phyloP scores from a whole-genome alignment of 2,329 filamentous ascomycete genomes.

The Tolypocladium cylindrosporum region DNA sequence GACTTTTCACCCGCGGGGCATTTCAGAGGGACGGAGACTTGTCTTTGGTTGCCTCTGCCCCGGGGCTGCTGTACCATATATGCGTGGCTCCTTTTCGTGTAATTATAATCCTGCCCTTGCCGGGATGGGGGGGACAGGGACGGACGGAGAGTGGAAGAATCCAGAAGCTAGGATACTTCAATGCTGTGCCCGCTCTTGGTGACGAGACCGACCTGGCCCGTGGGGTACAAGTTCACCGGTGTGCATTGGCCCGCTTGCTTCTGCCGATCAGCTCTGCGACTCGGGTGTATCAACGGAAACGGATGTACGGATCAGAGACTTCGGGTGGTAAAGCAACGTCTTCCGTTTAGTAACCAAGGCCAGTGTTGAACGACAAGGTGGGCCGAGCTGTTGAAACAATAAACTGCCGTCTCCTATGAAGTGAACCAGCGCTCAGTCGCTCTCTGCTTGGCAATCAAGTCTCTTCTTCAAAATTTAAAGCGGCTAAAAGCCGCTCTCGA shows the following conservation, averaged over 20 bases:
- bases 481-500: background rate
- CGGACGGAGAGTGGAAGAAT: background rate
- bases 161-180: background rate
- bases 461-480: background rate
- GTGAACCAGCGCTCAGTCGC: background rate
- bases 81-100: background rate
- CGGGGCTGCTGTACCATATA: background rate
- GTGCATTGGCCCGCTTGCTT: background rate
- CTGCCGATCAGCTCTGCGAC: background rate
- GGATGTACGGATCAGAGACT: background rate
- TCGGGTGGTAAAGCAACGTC: background rate
- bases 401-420: background rate
- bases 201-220: background rate
- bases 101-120: background rate
- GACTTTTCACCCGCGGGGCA: background rate
- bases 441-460: background rate
- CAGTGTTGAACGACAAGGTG: background rate
- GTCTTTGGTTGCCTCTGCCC: background rate
- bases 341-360: background rate
- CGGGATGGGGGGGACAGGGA: background rate
- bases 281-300: too few species aligned
- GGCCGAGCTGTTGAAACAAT: background rate
- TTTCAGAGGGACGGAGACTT: background rate
- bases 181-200: background rate
- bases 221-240: background rate